These are phyloP conservation scores for Candida anutae DNA, from an alignment of 1,139 yeast species.

Conservation along the genomic window DNA sequence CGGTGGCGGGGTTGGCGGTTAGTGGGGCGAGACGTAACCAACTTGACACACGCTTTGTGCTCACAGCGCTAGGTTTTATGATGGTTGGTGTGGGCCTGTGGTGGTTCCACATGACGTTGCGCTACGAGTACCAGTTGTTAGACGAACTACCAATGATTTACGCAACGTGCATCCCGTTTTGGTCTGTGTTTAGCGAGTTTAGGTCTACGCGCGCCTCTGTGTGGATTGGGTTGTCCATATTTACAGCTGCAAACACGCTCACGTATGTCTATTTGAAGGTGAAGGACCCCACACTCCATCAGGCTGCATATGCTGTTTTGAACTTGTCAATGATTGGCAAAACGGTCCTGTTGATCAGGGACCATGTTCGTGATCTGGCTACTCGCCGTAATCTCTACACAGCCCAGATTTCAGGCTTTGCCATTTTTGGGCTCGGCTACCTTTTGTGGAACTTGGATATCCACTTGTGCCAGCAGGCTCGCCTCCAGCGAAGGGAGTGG, in stretches of 20 bases:
- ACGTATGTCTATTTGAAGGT: conserved; percentile 59
- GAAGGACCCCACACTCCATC: conserved; percentile 85
- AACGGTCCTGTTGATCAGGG: conserved; percentile 43
- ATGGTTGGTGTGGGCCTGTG: conserved; percentile 90
- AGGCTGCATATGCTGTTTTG: conserved; percentile 62
- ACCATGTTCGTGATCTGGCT: conserved; percentile 40
- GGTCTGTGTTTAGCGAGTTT: conserved; percentile 75
- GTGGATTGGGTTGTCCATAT: conserved; percentile 49
- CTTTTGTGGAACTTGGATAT: conserved; percentile 82
- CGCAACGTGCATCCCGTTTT: conserved; percentile 92
- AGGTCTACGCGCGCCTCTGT: conserved; percentile 28
- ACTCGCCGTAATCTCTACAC: conserved; percentile 42
- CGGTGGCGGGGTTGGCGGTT: conserved; percentile 62
- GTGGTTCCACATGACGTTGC: conserved; percentile 92
- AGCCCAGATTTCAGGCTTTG: conserved; percentile 54
- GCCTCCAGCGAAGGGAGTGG: conserved; percentile 50
- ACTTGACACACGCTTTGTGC: conserved; percentile 61
- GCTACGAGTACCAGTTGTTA: conserved; percentile 78
- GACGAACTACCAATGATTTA: conserved; percentile 98
- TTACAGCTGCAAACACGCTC: conserved; percentile 45
- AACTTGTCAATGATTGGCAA: conserved; percentile 55
- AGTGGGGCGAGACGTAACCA: conserved; percentile 50
- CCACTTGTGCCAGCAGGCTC: conserved; percentile 63
- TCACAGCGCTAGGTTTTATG: conserved; percentile 72
- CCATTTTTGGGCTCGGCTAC: conserved; percentile 67